These are phyloP conservation scores for Brettanomyces anomalus DNA, from an alignment of 805 yeast genomes.

Conservation along the genomic window DNA sequence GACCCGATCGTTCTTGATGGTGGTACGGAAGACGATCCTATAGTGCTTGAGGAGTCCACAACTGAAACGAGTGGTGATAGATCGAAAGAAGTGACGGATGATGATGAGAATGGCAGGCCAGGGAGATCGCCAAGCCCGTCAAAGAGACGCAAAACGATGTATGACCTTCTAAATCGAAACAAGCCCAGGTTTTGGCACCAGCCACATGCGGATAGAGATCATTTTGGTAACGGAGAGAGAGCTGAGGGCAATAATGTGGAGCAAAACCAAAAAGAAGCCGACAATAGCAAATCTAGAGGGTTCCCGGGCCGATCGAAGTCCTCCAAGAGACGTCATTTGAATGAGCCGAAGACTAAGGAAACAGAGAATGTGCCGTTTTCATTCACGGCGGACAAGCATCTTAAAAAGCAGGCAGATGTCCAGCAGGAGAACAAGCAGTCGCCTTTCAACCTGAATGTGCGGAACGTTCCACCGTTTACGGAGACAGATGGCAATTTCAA, in stretches of 20 bases:
- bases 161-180: neutral
- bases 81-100: neutral
- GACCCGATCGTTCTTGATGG: conserved; percentile 20
- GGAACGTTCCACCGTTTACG: conserved; percentile 21
- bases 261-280: too few relatives aligned
- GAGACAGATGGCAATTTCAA: conserved; percentile 23
- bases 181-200: neutral
- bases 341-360: neutral
- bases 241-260: neutral
- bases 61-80: neutral
- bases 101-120: neutral
- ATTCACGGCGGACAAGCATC: neutral
- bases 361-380: neutral
- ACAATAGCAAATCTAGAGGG: too few relatives aligned
- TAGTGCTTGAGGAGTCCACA: conserved; percentile 8
- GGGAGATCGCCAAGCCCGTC: neutral
- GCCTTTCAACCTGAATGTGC: conserved; percentile 7
- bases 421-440: conserved; percentile 4
- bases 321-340: neutral
- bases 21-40: conserved; percentile 24
- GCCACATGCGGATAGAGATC: neutral
- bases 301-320: neutral
- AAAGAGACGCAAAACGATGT: neutral
- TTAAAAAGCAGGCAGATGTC: neutral
- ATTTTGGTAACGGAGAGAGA: neutral